Evolutionary conservation across 2,329 filamentous ascomycete genomes (phyloP), one percentile per base, ranked within the genome.

Genomic region (Claviceps sorghi): DNA sequence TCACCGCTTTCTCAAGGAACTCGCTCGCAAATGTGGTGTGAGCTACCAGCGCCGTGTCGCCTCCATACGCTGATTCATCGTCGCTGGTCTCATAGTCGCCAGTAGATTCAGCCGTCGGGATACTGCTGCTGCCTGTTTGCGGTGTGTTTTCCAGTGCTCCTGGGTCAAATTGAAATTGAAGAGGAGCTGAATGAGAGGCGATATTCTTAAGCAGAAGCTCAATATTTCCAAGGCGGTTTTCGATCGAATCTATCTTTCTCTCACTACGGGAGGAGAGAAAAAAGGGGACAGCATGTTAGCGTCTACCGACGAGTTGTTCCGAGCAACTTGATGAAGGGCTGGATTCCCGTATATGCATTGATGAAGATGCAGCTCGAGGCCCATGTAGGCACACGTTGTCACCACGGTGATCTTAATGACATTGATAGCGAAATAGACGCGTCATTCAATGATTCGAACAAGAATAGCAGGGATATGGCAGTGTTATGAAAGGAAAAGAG

Each of bases 1-100:
- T 65, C 29, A 77, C 75, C n/a, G 73, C 72, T 53, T 72, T 68
- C 58, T 79, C 75, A 22, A 78, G 69, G 42, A 79, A 76, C 57
- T 76, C 72, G 59, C 68, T 74, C 22, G 74, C 76, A 58, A 78
- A 77, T n/a, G 69, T 69, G 3, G 77, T 73, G 52, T 77, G 74
- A 4, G 72, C 71, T 4, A 72, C 65, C 45, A 77, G 65, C 21
- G 72, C 73, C 1, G 72, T 70, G 58, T 73, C 70, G n/a, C 72
- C 74, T 54, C 74, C 68, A 58, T 73, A 70, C 15, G 66, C 66
- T 15, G 67, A 67, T 51, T 72, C 69, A 6, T 69, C 65, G 15
- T 69, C 67, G 48, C 64, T 67, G 53, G 65, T 69, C 42, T 71
- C 69, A 53, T 64, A 65, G 45, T 64, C 64, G 30, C 60, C 61